Conservation (phyloP, 1,284 basidiomycete species). For the Crepidotus sp. region DNA sequence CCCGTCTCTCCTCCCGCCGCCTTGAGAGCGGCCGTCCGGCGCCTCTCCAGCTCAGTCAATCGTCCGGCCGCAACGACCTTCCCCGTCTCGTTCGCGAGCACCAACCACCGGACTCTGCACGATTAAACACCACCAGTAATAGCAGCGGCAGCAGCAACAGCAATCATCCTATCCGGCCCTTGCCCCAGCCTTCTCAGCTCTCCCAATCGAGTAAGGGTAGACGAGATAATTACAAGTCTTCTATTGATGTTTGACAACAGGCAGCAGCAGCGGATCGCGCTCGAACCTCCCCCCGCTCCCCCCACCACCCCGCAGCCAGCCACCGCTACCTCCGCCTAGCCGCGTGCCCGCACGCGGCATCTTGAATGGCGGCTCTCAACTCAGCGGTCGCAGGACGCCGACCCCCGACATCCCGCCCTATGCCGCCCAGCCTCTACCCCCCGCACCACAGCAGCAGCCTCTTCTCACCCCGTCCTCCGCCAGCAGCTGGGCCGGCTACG, state of each 20-base stretch:
- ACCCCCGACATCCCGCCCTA: slow-evolving; percentile 48
- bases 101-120: slow-evolving; percentile 19
- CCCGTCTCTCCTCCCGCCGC: slow-evolving; percentile 28
- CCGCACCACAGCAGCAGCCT: slow-evolving; percentile 33
- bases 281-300: slow-evolving; percentile 55
- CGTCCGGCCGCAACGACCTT: slow-evolving; percentile 43
- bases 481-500: slow-evolving; percentile 42
- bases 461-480: slow-evolving; percentile 41
- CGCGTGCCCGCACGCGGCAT: slow-evolving; percentile 22
- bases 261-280: slow-evolving; percentile 27
- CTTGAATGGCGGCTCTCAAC: slow-evolving; percentile 17
- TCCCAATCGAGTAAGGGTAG: slow-evolving; percentile 16
- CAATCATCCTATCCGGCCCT: slow-evolving; percentile 33
- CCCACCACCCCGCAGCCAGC: slow-evolving; percentile 54
- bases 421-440: slow-evolving; percentile 44
- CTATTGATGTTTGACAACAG: neutral
- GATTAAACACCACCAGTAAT: slow-evolving; percentile 19
- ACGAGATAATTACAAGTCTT: neutral
- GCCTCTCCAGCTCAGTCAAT: slow-evolving; percentile 52
- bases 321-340: slow-evolving; percentile 44
- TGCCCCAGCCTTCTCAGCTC: slow-evolving; percentile 31
- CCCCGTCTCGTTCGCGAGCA: slow-evolving; percentile 59
- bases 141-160: neutral
- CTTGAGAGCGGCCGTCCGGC: slow-evolving; percentile 54
- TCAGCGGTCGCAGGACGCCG: slow-evolving; percentile 45